Conservation (phyloP, 1,284 basidiomycete genomes). For the Austroboletus olivaceoglutinosus region DNA sequence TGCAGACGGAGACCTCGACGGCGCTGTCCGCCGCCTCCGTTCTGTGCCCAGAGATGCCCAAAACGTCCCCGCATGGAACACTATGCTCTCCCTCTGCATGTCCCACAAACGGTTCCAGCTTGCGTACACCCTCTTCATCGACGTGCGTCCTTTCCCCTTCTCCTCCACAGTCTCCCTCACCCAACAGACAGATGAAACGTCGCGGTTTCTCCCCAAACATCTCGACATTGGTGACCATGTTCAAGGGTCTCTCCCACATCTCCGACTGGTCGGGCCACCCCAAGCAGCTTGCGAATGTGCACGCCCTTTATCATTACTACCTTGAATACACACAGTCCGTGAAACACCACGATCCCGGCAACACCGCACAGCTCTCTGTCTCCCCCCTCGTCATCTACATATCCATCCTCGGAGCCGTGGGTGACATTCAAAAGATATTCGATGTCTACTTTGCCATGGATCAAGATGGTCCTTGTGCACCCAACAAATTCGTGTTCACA, state of each 20-base stretch:
- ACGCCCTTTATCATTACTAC: slow-evolving; percentile 57
- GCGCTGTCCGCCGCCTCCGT: slow-evolving; percentile 60
- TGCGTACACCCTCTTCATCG: slow-evolving; percentile 59
- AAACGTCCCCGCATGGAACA: slow-evolving; percentile 73
- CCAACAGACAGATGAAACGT: slow-evolving; percentile 65
- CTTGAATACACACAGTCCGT: slow-evolving; percentile 46
- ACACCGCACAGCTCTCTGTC: slow-evolving; percentile 42
- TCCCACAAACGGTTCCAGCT: slow-evolving; percentile 53
- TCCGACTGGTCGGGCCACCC: slow-evolving; percentile 53
- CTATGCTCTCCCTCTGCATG: slow-evolving; percentile 60
- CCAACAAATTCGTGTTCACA: slow-evolving; percentile 57
- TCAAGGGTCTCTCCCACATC: slow-evolving; percentile 58
- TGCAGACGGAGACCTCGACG: slow-evolving; percentile 50
- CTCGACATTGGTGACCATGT: slow-evolving; percentile 64
- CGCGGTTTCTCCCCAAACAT: slow-evolving; percentile 65
- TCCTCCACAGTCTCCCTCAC: neutral
- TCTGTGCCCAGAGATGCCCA: slow-evolving; percentile 65
- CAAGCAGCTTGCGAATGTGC: slow-evolving; percentile 59
- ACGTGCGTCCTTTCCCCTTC: slow-evolving; percentile 46
- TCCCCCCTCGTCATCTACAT: slow-evolving; percentile 59
- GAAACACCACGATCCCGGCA: slow-evolving; percentile 46
- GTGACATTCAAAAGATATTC: slow-evolving; percentile 60
- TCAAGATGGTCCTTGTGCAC: slow-evolving; percentile 51
- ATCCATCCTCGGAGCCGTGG: slow-evolving; percentile 56
- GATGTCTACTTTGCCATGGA: slow-evolving; percentile 70